phyloP scores from a whole-genome alignment of 345 rosid species.

The Aurinia saxatilis region DNA sequence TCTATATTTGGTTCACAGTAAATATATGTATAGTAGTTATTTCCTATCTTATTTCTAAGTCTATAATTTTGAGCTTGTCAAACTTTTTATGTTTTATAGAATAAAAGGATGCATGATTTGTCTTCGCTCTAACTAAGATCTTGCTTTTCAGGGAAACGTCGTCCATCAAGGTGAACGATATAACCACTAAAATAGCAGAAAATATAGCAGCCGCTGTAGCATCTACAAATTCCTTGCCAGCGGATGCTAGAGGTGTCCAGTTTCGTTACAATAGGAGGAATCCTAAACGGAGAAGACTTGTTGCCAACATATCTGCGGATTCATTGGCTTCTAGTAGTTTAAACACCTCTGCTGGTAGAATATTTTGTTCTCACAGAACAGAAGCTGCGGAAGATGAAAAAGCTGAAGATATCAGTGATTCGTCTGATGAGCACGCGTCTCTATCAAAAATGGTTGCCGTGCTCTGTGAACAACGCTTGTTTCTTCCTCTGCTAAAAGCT shows the following conservation, averaged over 20 bases:
- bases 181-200: slow-evolving; percentile 79
- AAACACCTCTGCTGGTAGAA: slow-evolving; percentile 26
- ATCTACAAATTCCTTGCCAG: slow-evolving; percentile 63
- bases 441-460: slow-evolving; percentile 92
- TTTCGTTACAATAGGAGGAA: slow-evolving; percentile 81
- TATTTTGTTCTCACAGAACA: slow-evolving; percentile 29
- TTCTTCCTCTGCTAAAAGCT: slow-evolving; percentile 90
- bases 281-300: slow-evolving; percentile 82
- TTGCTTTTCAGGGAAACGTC: slow-evolving; percentile 77
- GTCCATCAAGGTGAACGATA: slow-evolving; percentile 86
- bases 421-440: slow-evolving; percentile 54
- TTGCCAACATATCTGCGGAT: slow-evolving; percentile 44
- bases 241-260: slow-evolving; percentile 43
- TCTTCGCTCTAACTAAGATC: slow-evolving; percentile 27
- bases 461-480: slow-evolving; percentile 86
- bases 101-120: slow-evolving; percentile 5
- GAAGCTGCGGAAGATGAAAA: slow-evolving; percentile 42
- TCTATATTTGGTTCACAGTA: not conserved
- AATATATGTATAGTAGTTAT: not conserved
- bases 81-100: not conserved
- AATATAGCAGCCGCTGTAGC: slow-evolving; percentile 79
- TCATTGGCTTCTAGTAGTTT: slow-evolving; percentile 37
- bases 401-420: slow-evolving; percentile 38
- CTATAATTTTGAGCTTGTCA: not conserved
- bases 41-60: not conserved